Evolutionary conservation across 106 monocot species (phyloP), one percentile per base, ranked within the genome.

Genomic region (Narthecium ossifragum): DNA sequence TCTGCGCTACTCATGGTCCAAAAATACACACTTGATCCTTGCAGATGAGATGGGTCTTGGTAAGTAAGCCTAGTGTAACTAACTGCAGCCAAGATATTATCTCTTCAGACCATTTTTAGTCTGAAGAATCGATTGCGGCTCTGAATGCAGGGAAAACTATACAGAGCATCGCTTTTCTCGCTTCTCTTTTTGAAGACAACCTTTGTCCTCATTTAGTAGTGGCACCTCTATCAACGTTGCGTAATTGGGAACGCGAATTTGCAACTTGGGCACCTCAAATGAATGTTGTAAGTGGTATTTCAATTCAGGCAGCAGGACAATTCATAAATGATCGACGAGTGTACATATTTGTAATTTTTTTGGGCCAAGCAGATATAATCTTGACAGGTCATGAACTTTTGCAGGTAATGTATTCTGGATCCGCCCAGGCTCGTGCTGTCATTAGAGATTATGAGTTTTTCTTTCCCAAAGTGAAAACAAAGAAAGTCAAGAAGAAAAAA

Each of bases 11-110:
- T 98, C 98, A n/a, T 98, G 98, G 98, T 74, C 73, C 26, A 90
- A 91, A 62, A 76, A 67, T 50, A 91, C 87, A 60, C 98, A 91
- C 75, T 87, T 98, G 32, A 98, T 98, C 51, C 84, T 98, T 69
- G 98, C 87, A 23, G 98, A 98, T 79, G 98, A 98, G 76, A 98
- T 98, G 98, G 98, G 98, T 49, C 91, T 98, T 51, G 98, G 98
- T 91, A 71, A 70, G 72, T 40, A 48, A 41, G n/a, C n/a, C n/a
- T n/a, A n/a, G n/a, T n/a, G n/a, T n/a, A n/a, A n/a, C n/a, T n/a
- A n/a, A n/a, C n/a, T n/a, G n/a, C n/a, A n/a, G n/a, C n/a, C n/a
- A n/a, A n/a, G n/a, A n/a, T n/a, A n/a, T n/a, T n/a, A n/a, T n/a
- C n/a, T n/a, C n/a, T n/a, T n/a, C n/a, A n/a, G n/a, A n/a, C n/a